A percentile compares a stretch with the other conserved stretches of the same genome.
Evolutionary conservation across 371 early-diverging fungal species (phyloP).

Genomic region (Mucor mucedo): DNA sequence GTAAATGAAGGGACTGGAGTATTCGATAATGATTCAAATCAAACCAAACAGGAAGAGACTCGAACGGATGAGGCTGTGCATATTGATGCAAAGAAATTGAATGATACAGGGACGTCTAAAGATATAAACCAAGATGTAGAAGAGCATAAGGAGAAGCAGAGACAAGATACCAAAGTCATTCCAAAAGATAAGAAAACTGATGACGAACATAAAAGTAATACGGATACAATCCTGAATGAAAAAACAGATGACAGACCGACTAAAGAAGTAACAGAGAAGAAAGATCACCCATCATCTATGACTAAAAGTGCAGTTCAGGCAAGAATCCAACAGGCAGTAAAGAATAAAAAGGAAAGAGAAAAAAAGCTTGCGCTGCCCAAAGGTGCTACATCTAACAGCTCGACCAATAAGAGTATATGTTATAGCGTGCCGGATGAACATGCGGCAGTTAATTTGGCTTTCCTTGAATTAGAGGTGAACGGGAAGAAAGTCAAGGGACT

Average conservation of each 20-base stretch:
- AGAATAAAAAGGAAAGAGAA: constrained; percentile 9
- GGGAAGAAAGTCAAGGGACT: constrained; percentile 26
- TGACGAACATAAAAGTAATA: neutral
- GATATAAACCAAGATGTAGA: no score
- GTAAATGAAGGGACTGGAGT: no score
- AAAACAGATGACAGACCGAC: neutral
- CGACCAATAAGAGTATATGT: constrained; percentile 11
- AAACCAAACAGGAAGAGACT: no score
- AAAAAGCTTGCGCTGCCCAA: neutral
- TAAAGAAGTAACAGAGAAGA: neutral
- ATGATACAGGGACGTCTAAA: no score
- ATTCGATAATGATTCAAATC: no score
- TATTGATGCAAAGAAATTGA: no score
- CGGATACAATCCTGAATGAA: neutral
- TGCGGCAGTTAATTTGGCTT: constrained; percentile 23
- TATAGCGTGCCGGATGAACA: constrained; percentile 25
- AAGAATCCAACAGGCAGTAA: constrained; percentile 6
- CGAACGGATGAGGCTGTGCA: no score
- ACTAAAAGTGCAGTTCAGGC: neutral
- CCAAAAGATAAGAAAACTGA: neutral
- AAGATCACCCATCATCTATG: constrained; percentile 2
- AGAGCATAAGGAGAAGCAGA: no score
- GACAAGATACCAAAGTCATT: no score
- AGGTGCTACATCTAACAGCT: neutral
- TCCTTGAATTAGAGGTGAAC: constrained; percentile 28